Base-by-base conservation (phyloP, 345 rosid species). In the Euphorbia lathyris region DNA sequence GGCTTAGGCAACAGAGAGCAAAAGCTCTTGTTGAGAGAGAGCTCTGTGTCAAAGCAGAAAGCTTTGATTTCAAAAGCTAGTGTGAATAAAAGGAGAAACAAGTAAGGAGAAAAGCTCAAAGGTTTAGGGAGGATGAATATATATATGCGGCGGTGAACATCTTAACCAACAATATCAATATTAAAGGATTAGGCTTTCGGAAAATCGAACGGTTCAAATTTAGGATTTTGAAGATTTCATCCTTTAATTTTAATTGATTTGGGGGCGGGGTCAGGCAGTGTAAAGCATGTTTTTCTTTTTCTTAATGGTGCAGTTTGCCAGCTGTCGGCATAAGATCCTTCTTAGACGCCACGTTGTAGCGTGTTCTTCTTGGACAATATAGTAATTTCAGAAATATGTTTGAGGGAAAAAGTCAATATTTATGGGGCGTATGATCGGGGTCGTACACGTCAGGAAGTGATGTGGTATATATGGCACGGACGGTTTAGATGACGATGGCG, bases 11-110 rank as follows among this genome's bases (percentile, higher is more conserved):
- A 65, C 57, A 9, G 30, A 65, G 68, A 65, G 68, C 68, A 19
- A 14, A 29, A 48, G 68, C 68, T 65, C 68, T 65, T 65, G 68
- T 65, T 65, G 68, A 38, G 27, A 64, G 67, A 25, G 8, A 12
- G 10, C 26, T 32, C 7, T 20, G 45, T 16, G 26, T 34, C 3
- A 61, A 40, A 60, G 65, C 66, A 25, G 36, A 64, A 64, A 43
- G 13, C 16, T 43, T 43, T 9, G n/a, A 25, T 14, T 38, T 50
- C 29, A 22, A 64, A 23, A n/a, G 2, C 17, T 40, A 23, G 17
- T 11, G 11, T 34, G 66, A 26, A 40, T n/a, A n/a, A 62, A 62
- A 20, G 48, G 51, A 11, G 19, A 45, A 45, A 17, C 51, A 45
- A 2, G 36, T 22, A 43, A 43, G 67, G 32, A 26, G 32, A 26